Conservation (phyloP, 169 alveolate species). For the Besnoitia besnoiti region DNA sequence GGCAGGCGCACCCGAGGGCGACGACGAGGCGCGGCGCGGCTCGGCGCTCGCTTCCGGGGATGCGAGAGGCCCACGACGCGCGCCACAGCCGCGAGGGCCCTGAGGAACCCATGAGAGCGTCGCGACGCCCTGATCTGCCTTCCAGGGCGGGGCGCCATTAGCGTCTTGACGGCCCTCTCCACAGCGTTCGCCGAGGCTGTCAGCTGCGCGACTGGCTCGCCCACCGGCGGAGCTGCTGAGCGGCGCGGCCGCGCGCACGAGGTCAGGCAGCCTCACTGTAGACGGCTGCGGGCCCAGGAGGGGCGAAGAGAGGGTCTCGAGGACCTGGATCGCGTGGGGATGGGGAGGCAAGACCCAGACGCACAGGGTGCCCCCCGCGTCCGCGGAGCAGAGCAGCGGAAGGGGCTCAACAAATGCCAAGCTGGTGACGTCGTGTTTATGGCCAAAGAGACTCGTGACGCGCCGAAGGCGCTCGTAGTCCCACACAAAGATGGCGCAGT, state of each 20-base stretch:
- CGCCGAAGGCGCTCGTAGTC: slow-evolving; percentile 76
- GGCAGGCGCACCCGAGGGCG: too few relatives aligned
- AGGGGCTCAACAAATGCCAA: slow-evolving; percentile 74
- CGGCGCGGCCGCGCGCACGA: background rate
- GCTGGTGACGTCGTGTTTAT: slow-evolving; percentile 70
- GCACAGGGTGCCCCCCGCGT: slow-evolving; percentile 72
- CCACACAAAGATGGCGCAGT: slow-evolving; percentile 76
- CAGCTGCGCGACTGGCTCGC: too few relatives aligned
- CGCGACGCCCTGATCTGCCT: too few relatives aligned
- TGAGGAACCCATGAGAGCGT: too few relatives aligned
- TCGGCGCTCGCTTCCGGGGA: too few relatives aligned
- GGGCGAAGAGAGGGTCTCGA: background rate
- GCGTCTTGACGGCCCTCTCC: too few relatives aligned
- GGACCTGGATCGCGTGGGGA: slow-evolving; percentile 18
- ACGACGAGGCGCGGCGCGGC: too few relatives aligned
- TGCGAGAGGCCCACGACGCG: too few relatives aligned
- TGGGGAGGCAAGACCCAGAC: slow-evolving; percentile 71
- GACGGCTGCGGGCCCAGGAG: background rate
- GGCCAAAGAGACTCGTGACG: slow-evolving; percentile 75
- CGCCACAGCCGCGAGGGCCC: too few relatives aligned
- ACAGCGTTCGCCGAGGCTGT: too few relatives aligned
- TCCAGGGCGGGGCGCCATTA: too few relatives aligned
- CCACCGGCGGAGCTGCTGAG: too few relatives aligned
- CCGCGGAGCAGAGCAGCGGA: slow-evolving; percentile 77
- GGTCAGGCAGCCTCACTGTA: background rate